phyloP scores from a whole-genome alignment of 2,329 filamentous ascomycete genomes.

The Colletotrichum sp. region DNA sequence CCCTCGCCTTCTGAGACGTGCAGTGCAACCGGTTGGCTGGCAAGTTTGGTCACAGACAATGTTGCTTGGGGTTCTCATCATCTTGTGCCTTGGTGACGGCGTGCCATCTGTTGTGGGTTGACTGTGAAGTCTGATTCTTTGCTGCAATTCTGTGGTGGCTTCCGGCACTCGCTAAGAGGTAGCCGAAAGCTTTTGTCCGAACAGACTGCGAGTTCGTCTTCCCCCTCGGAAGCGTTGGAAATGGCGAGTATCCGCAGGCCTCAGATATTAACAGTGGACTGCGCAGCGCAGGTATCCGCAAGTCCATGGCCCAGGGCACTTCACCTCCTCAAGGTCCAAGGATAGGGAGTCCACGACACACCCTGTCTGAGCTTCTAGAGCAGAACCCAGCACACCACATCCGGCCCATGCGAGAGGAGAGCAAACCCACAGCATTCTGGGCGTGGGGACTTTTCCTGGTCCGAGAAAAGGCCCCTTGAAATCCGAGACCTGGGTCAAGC shows the following conservation, averaged over 20 bases:
- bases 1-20: background rate
- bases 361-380: conserved; percentile 5
- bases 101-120: background rate
- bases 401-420: conserved; percentile 2
- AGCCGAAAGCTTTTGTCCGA: background rate
- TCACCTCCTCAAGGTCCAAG: background rate
- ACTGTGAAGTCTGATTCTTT: background rate
- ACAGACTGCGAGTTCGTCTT: background rate
- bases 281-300: background rate
- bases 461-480: background rate
- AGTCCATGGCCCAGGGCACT: background rate
- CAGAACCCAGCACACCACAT: background rate
- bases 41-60: background rate
- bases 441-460: background rate
- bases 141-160: background rate
- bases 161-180: background rate
- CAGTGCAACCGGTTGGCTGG: background rate
- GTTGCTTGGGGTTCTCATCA: background rate
- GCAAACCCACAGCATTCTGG: background rate
- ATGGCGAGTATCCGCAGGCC: background rate
- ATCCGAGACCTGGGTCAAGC: background rate
- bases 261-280: background rate
- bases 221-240: background rate
- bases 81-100: background rate
- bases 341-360: background rate